A percentile compares a stretch with the other conserved stretches of the same genome.
These are phyloP conservation scores for Aspergillus sparsus DNA, from an alignment of 495 filamentous ascomycete species.

Conservation along the genomic window DNA sequence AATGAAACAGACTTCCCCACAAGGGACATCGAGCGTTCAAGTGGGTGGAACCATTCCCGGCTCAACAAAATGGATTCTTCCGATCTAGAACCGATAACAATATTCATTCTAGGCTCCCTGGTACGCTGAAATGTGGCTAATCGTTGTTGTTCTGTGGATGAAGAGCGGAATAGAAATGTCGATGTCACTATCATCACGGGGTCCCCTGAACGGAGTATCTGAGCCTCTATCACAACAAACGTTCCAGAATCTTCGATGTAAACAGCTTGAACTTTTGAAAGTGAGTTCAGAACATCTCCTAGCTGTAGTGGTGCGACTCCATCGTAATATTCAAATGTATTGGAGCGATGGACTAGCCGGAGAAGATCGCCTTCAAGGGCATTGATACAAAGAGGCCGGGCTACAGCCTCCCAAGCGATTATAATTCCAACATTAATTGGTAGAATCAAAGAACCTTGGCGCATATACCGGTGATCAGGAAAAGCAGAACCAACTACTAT, in stretches of 20 bases:
- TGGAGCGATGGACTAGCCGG: constrained; percentile 36
- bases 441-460: constrained; percentile 12
- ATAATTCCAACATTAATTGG: constrained; percentile 31
- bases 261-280: constrained; percentile 25
- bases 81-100: constrained; percentile 13
- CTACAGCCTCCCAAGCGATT: constrained; percentile 35
- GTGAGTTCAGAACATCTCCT: constrained; percentile 28
- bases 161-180: constrained; percentile 31
- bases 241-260: constrained; percentile 28
- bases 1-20: constrained; percentile 25
- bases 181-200: constrained; percentile 31
- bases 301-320: constrained; percentile 26
- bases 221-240: constrained; percentile 28
- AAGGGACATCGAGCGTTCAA: constrained; percentile 16
- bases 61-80: constrained; percentile 26
- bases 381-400: constrained; percentile 27
- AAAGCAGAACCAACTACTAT: constrained; percentile 17
- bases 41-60: constrained; percentile 26
- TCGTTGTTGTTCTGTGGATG: constrained; percentile 6
- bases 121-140: constrained; percentile 20
- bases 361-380: constrained; percentile 34
- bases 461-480: constrained; percentile 15
- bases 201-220: constrained; percentile 26
- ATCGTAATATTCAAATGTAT: constrained; percentile 27
- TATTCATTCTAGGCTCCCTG: constrained; percentile 18